Percentiles rank a stretch among this genome's conserved stretches.
These are phyloP conservation scores for Skeletonema grethae DNA, from an alignment of 108 stramenopile genomes.

Conservation along the genomic window DNA sequence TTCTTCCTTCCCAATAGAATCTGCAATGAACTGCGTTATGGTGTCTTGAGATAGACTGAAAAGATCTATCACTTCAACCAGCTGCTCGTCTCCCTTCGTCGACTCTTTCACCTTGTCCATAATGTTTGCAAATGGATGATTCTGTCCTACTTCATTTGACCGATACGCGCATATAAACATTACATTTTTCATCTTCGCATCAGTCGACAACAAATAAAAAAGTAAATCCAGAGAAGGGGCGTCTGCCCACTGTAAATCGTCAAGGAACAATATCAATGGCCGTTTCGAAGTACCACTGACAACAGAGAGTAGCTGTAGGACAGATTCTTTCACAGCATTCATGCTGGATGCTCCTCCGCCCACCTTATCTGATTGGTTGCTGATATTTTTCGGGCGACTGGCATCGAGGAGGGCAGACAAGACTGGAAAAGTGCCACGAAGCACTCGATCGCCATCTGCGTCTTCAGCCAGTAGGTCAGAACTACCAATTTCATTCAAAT, in stretches of 20 bases:
- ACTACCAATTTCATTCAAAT: background rate
- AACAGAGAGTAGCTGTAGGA: constrained; percentile 15
- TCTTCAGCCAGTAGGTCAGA: background rate
- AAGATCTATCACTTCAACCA: constrained; percentile 3
- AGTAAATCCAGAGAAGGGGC: too few relatives aligned
- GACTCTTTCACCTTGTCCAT: constrained; percentile 18
- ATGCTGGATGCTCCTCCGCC: background rate
- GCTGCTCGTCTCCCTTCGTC: background rate
- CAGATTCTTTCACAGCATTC: constrained; percentile 1
- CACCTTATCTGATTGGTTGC: background rate
- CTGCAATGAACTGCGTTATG: constrained; percentile 11
- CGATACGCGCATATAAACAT: constrained; percentile 40
- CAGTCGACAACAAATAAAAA: constrained; percentile 2
- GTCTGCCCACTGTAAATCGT: constrained; percentile 22
- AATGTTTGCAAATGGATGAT: constrained; percentile 8
- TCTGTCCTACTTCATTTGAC: constrained; percentile 28
- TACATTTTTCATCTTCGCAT: constrained; percentile 13
- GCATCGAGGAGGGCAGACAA: constrained; percentile 3
- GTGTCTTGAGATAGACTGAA: constrained; percentile 18
- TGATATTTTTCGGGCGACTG: background rate
- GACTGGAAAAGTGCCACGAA: constrained; percentile 12
- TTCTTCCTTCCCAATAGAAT: constrained; percentile 5
- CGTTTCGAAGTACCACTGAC: constrained; percentile 8
- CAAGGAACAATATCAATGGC: constrained; percentile 15
- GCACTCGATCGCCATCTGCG: constrained; percentile 4